A percentile compares a stretch with the other conserved stretches of the same genome.
These are phyloP conservation scores for Hamamelis virginiana DNA, from an alignment of 164 flowering plant genomes.

Conservation along the genomic window DNA sequence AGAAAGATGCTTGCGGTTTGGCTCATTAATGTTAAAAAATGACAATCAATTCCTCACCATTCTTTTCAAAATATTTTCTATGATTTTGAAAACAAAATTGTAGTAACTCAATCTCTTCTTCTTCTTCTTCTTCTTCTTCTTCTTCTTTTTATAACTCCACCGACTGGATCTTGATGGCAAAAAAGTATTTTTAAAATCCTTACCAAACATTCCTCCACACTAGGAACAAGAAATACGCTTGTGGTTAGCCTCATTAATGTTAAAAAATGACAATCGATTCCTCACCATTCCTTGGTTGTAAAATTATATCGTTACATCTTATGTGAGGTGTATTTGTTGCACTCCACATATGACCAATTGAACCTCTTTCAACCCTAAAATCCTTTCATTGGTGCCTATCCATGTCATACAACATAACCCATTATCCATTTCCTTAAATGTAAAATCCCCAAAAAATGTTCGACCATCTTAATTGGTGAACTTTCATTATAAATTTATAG, in stretches of 20 bases:
- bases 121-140: too few relatives aligned
- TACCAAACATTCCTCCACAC: too few relatives aligned
- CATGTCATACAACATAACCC: background rate
- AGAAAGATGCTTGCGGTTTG: background rate
- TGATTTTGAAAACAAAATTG: too few relatives aligned
- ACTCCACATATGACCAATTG: constrained; percentile 9
- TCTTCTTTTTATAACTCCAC: too few relatives aligned
- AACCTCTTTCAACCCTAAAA: constrained; percentile 2
- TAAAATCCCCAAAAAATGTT: background rate
- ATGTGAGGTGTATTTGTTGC: background rate
- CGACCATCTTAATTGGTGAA: background rate
- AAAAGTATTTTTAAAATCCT: too few relatives aligned
- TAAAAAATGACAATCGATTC: background rate
- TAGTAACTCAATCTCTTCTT: too few relatives aligned
- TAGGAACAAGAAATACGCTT: background rate
- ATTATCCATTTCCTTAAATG: too few relatives aligned
- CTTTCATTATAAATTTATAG: too few relatives aligned
- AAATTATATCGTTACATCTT: constrained; percentile 6
- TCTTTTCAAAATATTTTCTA: background rate
- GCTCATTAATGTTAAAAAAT: background rate
- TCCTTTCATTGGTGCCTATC: background rate
- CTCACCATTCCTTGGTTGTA: constrained; percentile 3
- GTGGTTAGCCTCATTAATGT: background rate
- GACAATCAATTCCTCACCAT: background rate
- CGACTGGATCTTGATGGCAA: too few relatives aligned